A percentile compares a stretch with the other conserved stretches of the same genome.
phyloP scores from a whole-genome alignment of 2,329 filamentous ascomycete species.

The Lasiodiplodia citricola region DNA sequence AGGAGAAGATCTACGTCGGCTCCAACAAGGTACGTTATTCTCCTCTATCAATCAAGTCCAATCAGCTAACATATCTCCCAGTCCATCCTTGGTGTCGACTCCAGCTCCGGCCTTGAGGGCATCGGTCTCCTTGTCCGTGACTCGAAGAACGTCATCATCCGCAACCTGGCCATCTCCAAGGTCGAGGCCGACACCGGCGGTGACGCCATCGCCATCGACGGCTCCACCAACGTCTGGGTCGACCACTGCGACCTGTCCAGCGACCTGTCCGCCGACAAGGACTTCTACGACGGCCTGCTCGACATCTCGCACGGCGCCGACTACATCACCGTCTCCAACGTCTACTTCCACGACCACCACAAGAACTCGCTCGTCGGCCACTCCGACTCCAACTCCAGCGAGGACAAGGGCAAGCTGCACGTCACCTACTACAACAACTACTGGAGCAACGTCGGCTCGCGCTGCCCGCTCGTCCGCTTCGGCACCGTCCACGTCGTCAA shows the following conservation, averaged over 20 bases:
- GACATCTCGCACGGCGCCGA: slow-evolving; percentile 69
- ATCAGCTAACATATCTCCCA: not conserved
- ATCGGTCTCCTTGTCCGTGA: slow-evolving; percentile 60
- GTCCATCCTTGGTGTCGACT: slow-evolving; percentile 45
- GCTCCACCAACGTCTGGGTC: slow-evolving; percentile 62
- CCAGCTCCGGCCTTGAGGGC: slow-evolving; percentile 47
- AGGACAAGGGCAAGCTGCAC: slow-evolving; percentile 66
- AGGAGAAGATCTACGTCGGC: slow-evolving; percentile 21
- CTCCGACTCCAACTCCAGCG: slow-evolving; percentile 59
- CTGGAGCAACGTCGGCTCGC: slow-evolving; percentile 68
- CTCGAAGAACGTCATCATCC: slow-evolving; percentile 64
- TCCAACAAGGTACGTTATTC: slow-evolving; percentile 18
- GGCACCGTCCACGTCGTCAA: slow-evolving; percentile 68
- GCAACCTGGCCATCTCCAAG: slow-evolving; percentile 65
- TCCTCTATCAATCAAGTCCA: not conserved
- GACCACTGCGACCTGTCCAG: slow-evolving; percentile 71
- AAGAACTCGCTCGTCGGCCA: slow-evolving; percentile 67
- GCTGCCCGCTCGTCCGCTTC: slow-evolving; percentile 68
- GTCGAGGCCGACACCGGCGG: slow-evolving; percentile 59
- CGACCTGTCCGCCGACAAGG: slow-evolving; percentile 67
- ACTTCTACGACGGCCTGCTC: slow-evolving; percentile 66
- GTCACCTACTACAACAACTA: slow-evolving; percentile 72
- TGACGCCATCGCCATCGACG: slow-evolving; percentile 65
- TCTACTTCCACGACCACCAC: slow-evolving; percentile 63
- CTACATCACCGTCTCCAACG: slow-evolving; percentile 61